Evolutionary conservation across 208 protist genomes (phyloP), one percentile per base, ranked within the genome.

Genomic region (Vickermania ingenoplastis): DNA sequence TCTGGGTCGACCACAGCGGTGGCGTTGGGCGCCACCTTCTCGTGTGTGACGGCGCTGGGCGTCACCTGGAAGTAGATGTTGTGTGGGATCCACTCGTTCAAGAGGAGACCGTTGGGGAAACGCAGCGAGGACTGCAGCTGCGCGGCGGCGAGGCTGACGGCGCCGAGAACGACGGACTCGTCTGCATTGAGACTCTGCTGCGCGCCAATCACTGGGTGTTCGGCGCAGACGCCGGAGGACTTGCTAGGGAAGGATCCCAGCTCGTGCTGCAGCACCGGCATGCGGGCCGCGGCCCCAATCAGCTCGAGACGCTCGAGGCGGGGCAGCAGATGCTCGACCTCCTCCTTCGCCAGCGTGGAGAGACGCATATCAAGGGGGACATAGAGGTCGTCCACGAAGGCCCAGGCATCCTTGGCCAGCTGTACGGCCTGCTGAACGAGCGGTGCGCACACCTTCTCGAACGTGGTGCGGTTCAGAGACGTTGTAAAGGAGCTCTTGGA

Each of bases 121-220:
- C 61, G 65, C 17, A 62, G 3, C 17, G 36, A 1, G n/a, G 73
- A 45, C 25, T 53, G 55, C 0, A 71, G 65, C 27, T 57, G 27
- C 26, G 59, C 41, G 11, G 77, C 80, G 13, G 65, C 77, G 14
- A 92, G 69, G 24, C 81, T 62, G 41, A 78, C 68, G 4, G 87
- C 71, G 5, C 89, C 89, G 31, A 89, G 27, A 26, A 82, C 89
- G 0, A 71, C 70, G 3, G 86, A 82, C 71, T 96, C 89, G 57
- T 96, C 86, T 24, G 79, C 75, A 65, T 96, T 96, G 31, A 96
- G 73, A 2, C 81, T 92, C 31, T 83, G 78, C 22, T 88, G 80
- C n/a, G 75, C 79, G 7, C 11, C 17, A 17, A 45, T 17, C 11
- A 17, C 36, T 17, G 36, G 36, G 36, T 45, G 36, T 17, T 45